Evolutionary conservation across 2,329 filamentous ascomycete species (phyloP).

Genomic region (Colletotrichum cuscutae): DNA sequence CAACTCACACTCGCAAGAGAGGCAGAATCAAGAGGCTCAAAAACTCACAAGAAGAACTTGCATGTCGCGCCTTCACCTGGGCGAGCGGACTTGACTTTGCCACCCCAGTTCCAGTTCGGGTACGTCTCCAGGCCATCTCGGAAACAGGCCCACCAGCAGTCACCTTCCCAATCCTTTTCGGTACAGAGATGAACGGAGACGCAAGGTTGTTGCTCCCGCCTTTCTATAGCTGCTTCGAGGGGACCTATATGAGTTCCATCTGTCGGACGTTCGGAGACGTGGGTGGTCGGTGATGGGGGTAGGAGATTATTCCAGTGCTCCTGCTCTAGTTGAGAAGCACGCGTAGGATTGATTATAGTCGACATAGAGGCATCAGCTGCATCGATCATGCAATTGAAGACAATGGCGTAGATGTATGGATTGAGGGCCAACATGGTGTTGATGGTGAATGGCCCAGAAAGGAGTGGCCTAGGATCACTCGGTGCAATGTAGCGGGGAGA

Average conservation of each 20-base stretch:
- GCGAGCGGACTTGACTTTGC: not conserved
- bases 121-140: not conserved
- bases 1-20: not conserved
- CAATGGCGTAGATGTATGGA: not conserved
- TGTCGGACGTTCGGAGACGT: not conserved
- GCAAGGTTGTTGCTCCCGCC: not conserved
- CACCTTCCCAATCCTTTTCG: not conserved
- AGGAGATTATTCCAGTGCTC: not conserved
- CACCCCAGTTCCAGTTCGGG: not conserved
- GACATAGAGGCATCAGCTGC: not conserved
- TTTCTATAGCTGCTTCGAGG: not conserved
- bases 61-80: not conserved
- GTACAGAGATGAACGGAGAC: not conserved
- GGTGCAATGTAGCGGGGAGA: not conserved
- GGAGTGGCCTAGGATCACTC: not conserved
- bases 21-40: not conserved
- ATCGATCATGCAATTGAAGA: not conserved
- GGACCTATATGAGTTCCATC: too few relatives aligned
- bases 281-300: not conserved
- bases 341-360: not conserved
- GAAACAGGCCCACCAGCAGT: conserved; percentile 1
- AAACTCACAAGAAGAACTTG: conserved; percentile 6
- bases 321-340: not conserved
- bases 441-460: not conserved
- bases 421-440: not conserved